phyloP scores from a whole-genome alignment of 2,329 filamentous ascomycete genomes.

The Neurospora crassa region DNA sequence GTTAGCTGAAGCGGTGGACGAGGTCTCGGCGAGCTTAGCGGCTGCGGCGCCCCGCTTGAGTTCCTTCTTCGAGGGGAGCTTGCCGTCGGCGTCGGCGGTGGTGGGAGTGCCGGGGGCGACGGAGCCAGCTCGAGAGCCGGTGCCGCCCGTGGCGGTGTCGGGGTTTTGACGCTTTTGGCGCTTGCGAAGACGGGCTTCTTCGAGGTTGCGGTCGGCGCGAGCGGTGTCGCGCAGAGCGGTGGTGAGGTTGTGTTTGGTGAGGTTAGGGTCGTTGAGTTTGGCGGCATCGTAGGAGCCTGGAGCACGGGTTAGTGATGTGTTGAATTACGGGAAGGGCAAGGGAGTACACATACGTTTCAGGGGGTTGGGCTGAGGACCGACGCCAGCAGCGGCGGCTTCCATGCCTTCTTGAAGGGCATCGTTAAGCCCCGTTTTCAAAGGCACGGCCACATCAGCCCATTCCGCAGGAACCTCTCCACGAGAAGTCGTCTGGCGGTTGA shows the following conservation, averaged over 20 bases:
- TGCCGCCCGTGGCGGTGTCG: constrained; percentile 33
- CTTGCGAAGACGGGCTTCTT: constrained; percentile 62
- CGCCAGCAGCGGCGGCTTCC: constrained; percentile 37
- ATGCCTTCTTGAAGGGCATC: constrained; percentile 22
- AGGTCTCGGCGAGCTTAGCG: constrained; percentile 67
- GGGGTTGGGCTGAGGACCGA: constrained; percentile 42
- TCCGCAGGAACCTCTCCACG: constrained; percentile 71
- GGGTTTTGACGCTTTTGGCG: constrained; percentile 54
- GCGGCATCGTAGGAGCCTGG: constrained; percentile 30
- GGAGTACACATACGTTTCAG: constrained; percentile 48
- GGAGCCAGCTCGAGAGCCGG: constrained; percentile 43
- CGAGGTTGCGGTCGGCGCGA: constrained; percentile 57
- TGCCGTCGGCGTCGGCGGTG: constrained; percentile 50
- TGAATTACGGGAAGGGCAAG: background rate
- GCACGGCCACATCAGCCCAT: constrained; percentile 62
- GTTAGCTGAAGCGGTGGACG: constrained; percentile 74
- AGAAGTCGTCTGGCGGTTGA: constrained; percentile 64
- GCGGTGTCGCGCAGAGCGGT: constrained; percentile 51
- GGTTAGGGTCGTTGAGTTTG: constrained; percentile 25
- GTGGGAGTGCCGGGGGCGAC: constrained; percentile 52
- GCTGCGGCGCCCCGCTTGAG: constrained; percentile 65
- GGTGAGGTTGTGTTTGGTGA: constrained; percentile 37
- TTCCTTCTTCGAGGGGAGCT: constrained; percentile 80
- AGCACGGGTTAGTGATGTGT: background rate
- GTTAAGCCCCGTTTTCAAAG: constrained; percentile 31